A percentile compares a stretch with the other conserved stretches of the same genome.
Conservation (phyloP, 345 rosid species). For the Pistacia atlantica region DNA sequence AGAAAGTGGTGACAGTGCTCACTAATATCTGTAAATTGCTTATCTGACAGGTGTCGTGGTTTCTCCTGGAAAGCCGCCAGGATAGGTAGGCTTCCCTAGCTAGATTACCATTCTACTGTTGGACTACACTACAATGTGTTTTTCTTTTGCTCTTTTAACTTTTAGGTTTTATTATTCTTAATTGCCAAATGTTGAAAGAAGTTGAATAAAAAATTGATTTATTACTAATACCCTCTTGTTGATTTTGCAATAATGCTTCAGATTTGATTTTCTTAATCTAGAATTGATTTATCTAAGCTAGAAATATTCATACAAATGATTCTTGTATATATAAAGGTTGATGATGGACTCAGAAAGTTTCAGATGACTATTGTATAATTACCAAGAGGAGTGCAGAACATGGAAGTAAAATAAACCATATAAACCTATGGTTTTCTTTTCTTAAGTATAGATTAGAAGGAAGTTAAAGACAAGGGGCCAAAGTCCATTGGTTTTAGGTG, state of each 20-base stretch:
- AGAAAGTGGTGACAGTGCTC: neutral
- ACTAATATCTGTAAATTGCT: constrained; percentile 9
- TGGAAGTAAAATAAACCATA: neutral
- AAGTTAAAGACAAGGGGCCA: neutral
- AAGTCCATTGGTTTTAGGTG: neutral
- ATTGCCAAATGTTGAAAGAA: neutral
- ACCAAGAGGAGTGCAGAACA: neutral
- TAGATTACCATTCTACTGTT: neutral
- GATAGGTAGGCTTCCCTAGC: constrained; percentile 64
- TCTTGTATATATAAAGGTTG: neutral
- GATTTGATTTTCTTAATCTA: neutral
- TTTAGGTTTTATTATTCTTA: neutral
- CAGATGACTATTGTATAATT: neutral
- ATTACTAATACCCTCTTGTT: neutral
- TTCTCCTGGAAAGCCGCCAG: constrained; percentile 98
- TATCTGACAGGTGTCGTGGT: constrained; percentile 75
- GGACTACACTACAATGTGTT: neutral
- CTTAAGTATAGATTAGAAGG: neutral
- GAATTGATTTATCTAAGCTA: neutral
- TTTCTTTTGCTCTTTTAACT: neutral
- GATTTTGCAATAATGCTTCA: neutral
- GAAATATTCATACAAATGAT: neutral
- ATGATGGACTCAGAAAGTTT: neutral
- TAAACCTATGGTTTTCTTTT: neutral
- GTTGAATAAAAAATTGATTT: neutral